phyloP scores from a whole-genome alignment of 1,284 basidiomycete genomes.

The Sanghuangporus weigelae region DNA sequence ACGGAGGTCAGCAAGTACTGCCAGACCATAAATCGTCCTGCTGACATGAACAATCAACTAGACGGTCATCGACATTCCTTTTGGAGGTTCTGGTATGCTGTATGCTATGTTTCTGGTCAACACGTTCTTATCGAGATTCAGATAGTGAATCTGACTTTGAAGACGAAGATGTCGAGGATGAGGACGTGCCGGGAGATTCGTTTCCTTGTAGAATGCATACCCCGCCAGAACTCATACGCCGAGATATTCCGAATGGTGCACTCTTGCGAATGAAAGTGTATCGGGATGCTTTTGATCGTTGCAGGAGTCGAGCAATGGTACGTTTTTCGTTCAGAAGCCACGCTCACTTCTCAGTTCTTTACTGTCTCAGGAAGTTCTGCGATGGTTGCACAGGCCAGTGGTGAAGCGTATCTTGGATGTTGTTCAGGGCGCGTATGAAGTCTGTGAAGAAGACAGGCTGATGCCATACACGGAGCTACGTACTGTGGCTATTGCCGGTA shows the following conservation, averaged over 20 bases:
- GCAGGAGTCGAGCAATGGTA: slow-evolving; percentile 44
- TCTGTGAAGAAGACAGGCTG: slow-evolving; percentile 27
- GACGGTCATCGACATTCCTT: slow-evolving; percentile 32
- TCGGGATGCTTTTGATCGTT: slow-evolving; percentile 43
- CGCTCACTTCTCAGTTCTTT: slow-evolving; percentile 1
- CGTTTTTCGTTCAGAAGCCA: slow-evolving; percentile 13
- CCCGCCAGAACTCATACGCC: slow-evolving; percentile 23
- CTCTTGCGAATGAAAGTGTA: slow-evolving; percentile 43
- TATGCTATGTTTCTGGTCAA: background rate
- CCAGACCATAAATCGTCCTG: background rate
- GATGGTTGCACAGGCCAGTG: slow-evolving; percentile 39
- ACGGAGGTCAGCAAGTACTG: slow-evolving; percentile 1
- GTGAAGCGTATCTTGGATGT: slow-evolving; percentile 35
- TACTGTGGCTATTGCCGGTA: slow-evolving; percentile 50
- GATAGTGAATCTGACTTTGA: slow-evolving; percentile 5
- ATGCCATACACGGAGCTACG: slow-evolving; percentile 50
- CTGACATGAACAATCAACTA: slow-evolving; percentile 18
- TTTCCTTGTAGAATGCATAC: slow-evolving; percentile 19
- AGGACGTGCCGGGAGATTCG: slow-evolving; percentile 12
- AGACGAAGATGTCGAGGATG: slow-evolving; percentile 18
- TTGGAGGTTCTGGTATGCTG: slow-evolving; percentile 24
- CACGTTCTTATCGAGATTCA: background rate
- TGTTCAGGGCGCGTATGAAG: slow-evolving; percentile 39
- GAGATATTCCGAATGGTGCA: slow-evolving; percentile 37
- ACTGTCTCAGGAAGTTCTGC: slow-evolving; percentile 35